A percentile compares a stretch with the other conserved stretches of the same genome.
Evolutionary conservation across 805 yeast species (phyloP).

Genomic region (Starmerella sirachaensis): DNA sequence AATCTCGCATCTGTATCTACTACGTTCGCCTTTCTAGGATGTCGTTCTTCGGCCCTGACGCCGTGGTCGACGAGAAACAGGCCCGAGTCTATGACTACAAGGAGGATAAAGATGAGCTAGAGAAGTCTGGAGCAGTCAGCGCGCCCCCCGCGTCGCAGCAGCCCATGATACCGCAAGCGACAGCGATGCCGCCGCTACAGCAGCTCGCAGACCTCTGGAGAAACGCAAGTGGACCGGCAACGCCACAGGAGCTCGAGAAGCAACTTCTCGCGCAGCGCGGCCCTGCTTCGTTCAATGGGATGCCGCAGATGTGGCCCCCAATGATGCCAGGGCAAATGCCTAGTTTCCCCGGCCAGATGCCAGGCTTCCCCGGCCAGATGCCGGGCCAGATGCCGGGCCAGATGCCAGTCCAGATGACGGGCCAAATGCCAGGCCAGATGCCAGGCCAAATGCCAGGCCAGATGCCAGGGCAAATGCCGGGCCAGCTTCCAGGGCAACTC

Average conservation of each 20-base stretch:
- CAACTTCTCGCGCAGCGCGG: slow-evolving; percentile 9
- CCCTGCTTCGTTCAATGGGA: not conserved
- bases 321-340: slow-evolving; percentile 4
- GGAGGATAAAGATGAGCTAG: slow-evolving; percentile 18
- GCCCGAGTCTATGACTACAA: slow-evolving; percentile 19
- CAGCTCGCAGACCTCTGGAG: slow-evolving; percentile 18
- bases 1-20: not conserved
- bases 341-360: slow-evolving; percentile 3
- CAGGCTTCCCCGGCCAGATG: slow-evolving; percentile 1
- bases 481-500: not conserved
- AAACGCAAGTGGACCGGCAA: slow-evolving; percentile 5
- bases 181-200: slow-evolving; percentile 13
- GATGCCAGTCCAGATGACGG: slow-evolving; percentile 2
- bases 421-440: slow-evolving; percentile 1
- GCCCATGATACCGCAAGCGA: slow-evolving; percentile 3
- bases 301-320: slow-evolving; percentile 8
- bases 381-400: not conserved
- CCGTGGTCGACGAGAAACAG: slow-evolving; percentile 19
- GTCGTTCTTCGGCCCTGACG: slow-evolving; percentile 20
- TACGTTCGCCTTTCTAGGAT: too few species aligned
- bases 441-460: slow-evolving; percentile 1
- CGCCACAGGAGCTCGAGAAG: slow-evolving; percentile 15
- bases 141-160: slow-evolving; percentile 4
- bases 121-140: slow-evolving; percentile 6
- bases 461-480: slow-evolving; percentile 1